Base-by-base conservation (phyloP, 441 rosid genomes). In the Capsella rubella region DNA sequence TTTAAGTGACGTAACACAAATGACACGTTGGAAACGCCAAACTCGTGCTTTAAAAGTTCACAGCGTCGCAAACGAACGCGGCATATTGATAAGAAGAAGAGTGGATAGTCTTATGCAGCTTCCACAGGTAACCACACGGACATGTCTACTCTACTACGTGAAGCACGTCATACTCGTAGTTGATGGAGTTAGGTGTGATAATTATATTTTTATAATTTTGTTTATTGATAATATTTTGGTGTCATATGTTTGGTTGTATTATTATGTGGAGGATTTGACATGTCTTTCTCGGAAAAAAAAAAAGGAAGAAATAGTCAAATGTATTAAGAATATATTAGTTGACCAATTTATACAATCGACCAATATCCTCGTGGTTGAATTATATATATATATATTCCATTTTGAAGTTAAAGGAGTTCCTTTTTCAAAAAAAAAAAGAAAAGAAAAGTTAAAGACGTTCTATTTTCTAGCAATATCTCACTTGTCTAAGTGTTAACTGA, bases 1-100 rank as follows among this genome's bases (percentile, higher is more conserved):
- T 50, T 7, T n/a, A 28, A 28, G 50, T 46, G 71, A 64, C 64
- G 57, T 54, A 15, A 31, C 1, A 35, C 56, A 54, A 29, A 56
- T 54, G 18, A 49, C 71, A 73, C 72, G 71, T 27, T 56, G 13
- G 66, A 13, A 58, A 73, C 47, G 66, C 59, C 13, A 65, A 47
- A 49, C 52, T 56, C 72, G 78, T 65, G 72, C 67, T 57, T 64
- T 73, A 37, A 27, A 54, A 27, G 27, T 55, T 53, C 21, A 13
- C 5, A 32, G 18, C 18, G 18, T 16, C 18, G 18, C 18, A 16
- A 16, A 16, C 18, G 18, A 16, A 16, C 18, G 18, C 18, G 18
- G 18, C 18, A 16, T 16, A 16, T 0, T 16, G 18, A 16, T 16
- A 16, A 16, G 18, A 16, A 16, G 18, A 16, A 16, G 18, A 16